A percentile compares a stretch with the other conserved stretches of the same genome.
These are phyloP conservation scores for Metschnikowia cubensis DNA, from an alignment of 805 yeast genomes.

Conservation along the genomic window DNA sequence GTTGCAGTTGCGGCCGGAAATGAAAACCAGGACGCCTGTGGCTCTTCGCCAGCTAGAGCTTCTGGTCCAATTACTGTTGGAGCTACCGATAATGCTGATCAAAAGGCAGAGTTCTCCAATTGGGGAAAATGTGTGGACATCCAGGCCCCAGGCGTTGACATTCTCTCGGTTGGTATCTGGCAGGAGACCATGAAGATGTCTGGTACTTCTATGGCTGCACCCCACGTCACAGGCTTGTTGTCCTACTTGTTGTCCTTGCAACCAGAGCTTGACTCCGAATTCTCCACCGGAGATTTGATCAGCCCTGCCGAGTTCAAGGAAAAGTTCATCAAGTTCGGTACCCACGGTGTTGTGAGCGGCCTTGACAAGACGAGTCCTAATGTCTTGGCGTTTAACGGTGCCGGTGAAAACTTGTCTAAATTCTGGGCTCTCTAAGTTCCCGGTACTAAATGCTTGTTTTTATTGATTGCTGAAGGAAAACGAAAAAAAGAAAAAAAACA, in stretches of 20 bases:
- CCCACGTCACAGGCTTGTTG: conserved; percentile 63
- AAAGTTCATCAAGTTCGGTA: conserved; percentile 43
- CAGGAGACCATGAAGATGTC: conserved; percentile 33
- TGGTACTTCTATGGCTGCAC: conserved; percentile 84
- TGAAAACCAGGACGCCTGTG: conserved; percentile 89
- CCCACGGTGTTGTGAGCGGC: conserved; percentile 44
- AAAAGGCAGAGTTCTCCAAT: conserved; percentile 93
- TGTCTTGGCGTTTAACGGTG: conserved; percentile 40
- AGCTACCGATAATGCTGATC: conserved; percentile 84
- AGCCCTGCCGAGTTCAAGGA: conserved; percentile 38
- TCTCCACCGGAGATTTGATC: conserved; percentile 42
- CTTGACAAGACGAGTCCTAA: conserved; percentile 59
- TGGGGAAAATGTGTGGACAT: conserved; percentile 94
- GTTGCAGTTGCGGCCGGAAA: conserved; percentile 98
- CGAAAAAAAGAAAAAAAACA: no score
- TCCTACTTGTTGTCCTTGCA: conserved; percentile 44
- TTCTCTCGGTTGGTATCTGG: conserved; percentile 48
- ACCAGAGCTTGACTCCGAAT: conserved; percentile 18
- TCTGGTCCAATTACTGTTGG: conserved; percentile 87
- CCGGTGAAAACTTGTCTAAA: conserved; percentile 15
- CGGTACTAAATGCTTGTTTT: neutral
- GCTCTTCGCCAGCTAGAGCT: conserved; percentile 87
- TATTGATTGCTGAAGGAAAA: neutral
- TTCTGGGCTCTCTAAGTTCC: conserved; percentile 14
- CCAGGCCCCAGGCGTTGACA: conserved; percentile 93